These are phyloP conservation scores for Brettanomyces anomalus DNA, from an alignment of 805 yeast genomes.

Conservation along the genomic window DNA sequence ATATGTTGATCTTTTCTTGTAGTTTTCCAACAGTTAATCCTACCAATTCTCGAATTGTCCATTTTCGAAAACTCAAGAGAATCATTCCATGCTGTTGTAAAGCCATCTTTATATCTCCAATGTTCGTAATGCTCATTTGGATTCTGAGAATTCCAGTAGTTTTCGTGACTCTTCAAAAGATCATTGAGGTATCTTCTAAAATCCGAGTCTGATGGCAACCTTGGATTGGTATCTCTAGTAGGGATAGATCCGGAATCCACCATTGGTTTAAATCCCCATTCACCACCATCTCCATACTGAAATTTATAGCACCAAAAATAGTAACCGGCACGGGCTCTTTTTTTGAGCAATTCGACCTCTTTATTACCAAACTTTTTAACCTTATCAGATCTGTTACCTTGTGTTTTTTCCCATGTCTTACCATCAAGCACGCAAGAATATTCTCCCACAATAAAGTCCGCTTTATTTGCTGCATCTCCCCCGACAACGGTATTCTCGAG, in stretches of 20 bases:
- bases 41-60: conserved; percentile 65
- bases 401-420: conserved; percentile 52
- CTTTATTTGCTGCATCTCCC: conserved; percentile 31
- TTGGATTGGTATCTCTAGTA: conserved; percentile 12
- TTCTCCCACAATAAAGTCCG: conserved; percentile 79
- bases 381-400: conserved; percentile 39
- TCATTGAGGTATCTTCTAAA: conserved; percentile 31
- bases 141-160: conserved; percentile 61
- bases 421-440: conserved; percentile 83
- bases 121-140: conserved; percentile 62
- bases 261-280: conserved; percentile 89
- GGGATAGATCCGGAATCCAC: conserved; percentile 51
- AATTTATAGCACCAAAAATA: conserved; percentile 92
- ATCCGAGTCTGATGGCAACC: conserved; percentile 31
- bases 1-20: conserved; percentile 60
- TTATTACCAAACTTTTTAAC: conserved; percentile 53
- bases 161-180: conserved; percentile 37
- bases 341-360: conserved; percentile 39
- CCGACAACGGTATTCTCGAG: conserved; percentile 42
- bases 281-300: conserved; percentile 87
- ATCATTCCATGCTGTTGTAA: conserved; percentile 68
- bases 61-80: conserved; percentile 57
- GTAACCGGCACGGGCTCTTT: conserved; percentile 58
- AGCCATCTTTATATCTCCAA: conserved; percentile 75
- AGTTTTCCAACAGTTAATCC: conserved; percentile 57